Evolutionary conservation across 2,329 filamentous ascomycete genomes (phyloP).

Genomic region (Curvularia spicifera): DNA sequence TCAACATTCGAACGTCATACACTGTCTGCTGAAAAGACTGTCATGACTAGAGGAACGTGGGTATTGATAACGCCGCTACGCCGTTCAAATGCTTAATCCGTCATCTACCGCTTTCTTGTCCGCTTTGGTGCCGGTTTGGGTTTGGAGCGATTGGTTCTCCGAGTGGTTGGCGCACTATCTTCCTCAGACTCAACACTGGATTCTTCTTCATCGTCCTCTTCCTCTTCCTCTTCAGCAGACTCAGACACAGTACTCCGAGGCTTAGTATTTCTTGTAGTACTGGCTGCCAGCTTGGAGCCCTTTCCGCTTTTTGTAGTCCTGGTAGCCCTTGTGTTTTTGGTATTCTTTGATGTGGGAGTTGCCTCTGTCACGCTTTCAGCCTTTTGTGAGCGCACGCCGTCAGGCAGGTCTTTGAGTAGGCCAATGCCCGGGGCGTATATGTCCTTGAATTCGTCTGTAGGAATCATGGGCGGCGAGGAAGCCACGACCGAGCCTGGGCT

Average conservation of each 20-base stretch:
- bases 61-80: slow-evolving; percentile 7
- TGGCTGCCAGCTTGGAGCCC: slow-evolving; percentile 30
- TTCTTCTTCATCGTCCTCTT: slow-evolving; percentile 42
- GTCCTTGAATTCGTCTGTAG: slow-evolving; percentile 41
- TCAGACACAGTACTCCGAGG: slow-evolving; percentile 42
- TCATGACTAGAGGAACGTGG: slow-evolving; percentile 4
- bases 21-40: not conserved
- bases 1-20: not conserved
- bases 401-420: slow-evolving; percentile 42
- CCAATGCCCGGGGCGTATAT: slow-evolving; percentile 43
- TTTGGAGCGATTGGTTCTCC: slow-evolving; percentile 40
- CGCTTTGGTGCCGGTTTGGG: slow-evolving; percentile 37
- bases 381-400: slow-evolving; percentile 35
- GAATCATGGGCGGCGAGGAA: slow-evolving; percentile 42
- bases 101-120: slow-evolving; percentile 35
- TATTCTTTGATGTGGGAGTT: slow-evolving; percentile 39
- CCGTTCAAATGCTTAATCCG: not conserved
- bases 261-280: slow-evolving; percentile 38
- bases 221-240: slow-evolving; percentile 51
- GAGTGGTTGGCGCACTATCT: slow-evolving; percentile 44
- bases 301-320: slow-evolving; percentile 35
- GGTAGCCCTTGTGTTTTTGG: slow-evolving; percentile 38
- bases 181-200: slow-evolving; percentile 40
- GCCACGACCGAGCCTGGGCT: slow-evolving; percentile 32
- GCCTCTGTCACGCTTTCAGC: slow-evolving; percentile 40